Evolutionary conservation across 306 rosid genomes (phyloP), one percentile per base, ranked within the genome.

Genomic region (Pterocarpus santalinus): DNA sequence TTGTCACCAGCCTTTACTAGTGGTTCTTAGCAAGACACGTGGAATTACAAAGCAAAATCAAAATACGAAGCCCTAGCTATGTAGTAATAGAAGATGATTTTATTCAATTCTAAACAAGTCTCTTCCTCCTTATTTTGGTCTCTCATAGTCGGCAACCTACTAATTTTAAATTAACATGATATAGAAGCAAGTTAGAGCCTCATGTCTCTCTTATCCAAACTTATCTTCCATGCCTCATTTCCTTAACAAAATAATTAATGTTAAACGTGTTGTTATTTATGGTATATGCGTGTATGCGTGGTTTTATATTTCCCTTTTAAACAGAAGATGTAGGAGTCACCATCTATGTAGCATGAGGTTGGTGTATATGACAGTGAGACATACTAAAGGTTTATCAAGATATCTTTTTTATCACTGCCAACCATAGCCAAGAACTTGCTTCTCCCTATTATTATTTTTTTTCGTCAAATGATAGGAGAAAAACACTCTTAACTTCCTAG

Each of bases 91-190:
- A 69, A 30, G 68, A 38, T 57, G 33, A 55, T 36, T 34, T 44
- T 55, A 35, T 81, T 67, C n/a, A 12, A 56, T 43, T 75, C 64
- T 53, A 64, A 52, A 41, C 2, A 8, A 57, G 82, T 70, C 73
- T 62, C 30, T n/a, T 69, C 58, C 44, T 52, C 32, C 64, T 41
- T 12, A 6, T 41, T 41, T 56, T 35, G 56, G 43, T 62, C 75
- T 71, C 74, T 82, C 43, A 16, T 43, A 47, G 69, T 71, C 75
- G 58, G 77, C 16, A 65, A 38, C 75, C 16, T 13, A 55, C 79
- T 43, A 55, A 52, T 43, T 62, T 49, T 38, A n/a, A 11, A 60
- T 62, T n/a, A 77, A 62, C 47, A 70, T 71, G 30, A 15, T 64
- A 55, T 55, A 52, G 22, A 7, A 64, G 30, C 47, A 30, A 39